phyloP scores from a whole-genome alignment of 192 early-diverging fungal genomes.

The Backusella macrospora region DNA sequence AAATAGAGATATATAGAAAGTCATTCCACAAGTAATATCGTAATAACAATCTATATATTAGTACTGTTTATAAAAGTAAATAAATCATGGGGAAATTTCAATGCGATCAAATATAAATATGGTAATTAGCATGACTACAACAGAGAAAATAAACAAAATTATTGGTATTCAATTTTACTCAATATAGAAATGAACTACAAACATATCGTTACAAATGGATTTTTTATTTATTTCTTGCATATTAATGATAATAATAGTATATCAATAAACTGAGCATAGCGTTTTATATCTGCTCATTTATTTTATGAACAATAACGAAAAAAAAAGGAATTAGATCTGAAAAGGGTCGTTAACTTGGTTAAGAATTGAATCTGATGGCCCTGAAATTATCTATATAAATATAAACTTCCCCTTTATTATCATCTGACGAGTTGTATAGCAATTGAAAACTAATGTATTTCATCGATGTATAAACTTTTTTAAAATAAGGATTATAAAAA shows the following conservation, averaged over 20 bases:
- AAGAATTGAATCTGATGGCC: not conserved
- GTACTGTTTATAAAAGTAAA: slow-evolving; percentile 9
- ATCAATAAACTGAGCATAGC: too few relatives aligned
- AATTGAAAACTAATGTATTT: not conserved
- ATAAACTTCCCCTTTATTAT: not conserved
- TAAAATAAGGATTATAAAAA: too few relatives aligned
- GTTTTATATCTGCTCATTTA: too few relatives aligned
- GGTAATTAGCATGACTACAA: slow-evolving; percentile 7
- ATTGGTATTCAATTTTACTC: slow-evolving; percentile 16
- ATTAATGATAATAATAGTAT: too few relatives aligned
- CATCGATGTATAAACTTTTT: too few relatives aligned
- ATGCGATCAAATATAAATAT: not conserved
- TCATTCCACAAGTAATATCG: not conserved
- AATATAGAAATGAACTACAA: not conserved
- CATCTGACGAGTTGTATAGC: slow-evolving; percentile 7
- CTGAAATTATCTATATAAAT: not conserved
- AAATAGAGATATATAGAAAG: not conserved
- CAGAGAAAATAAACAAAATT: not conserved
- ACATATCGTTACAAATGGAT: not conserved
- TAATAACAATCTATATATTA: not conserved
- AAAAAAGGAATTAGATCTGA: too few relatives aligned
- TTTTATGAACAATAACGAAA: too few relatives aligned
- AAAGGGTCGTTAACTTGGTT: too few relatives aligned
- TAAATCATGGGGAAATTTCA: slow-evolving; percentile 9
- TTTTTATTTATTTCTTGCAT: too few relatives aligned